phyloP scores from a whole-genome alignment of 495 filamentous ascomycete species.

The Aspergillus egyptiacus region DNA sequence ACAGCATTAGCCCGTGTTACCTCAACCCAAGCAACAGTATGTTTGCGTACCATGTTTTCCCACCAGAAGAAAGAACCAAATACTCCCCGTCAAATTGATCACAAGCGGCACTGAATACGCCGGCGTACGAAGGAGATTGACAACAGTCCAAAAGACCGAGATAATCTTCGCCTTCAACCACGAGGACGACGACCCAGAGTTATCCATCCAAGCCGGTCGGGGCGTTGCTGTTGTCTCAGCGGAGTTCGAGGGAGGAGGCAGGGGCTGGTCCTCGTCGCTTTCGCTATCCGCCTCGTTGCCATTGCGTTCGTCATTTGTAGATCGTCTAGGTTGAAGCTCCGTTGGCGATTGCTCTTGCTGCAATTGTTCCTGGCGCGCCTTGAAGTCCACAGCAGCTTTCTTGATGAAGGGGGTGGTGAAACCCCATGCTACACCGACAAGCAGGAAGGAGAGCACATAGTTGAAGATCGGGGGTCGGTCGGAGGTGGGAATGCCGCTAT shows the following conservation, averaged over 20 bases:
- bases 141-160: constrained; percentile 60
- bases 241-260: constrained; percentile 2
- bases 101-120: constrained; percentile 80
- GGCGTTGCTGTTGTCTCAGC: constrained; percentile 4
- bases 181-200: constrained; percentile 12
- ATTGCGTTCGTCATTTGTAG: not conserved
- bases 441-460: constrained; percentile 80
- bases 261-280: constrained; percentile 21
- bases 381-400: constrained; percentile 53
- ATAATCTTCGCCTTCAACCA: constrained; percentile 52
- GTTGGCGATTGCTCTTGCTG: too few relatives aligned
- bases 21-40: not conserved
- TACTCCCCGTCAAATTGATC: constrained; percentile 85
- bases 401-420: constrained; percentile 56
- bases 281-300: not conserved
- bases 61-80: constrained; percentile 97
- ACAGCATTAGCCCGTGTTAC: not conserved
- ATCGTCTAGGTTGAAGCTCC: constrained; percentile 13
- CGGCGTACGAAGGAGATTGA: constrained; percentile 73
- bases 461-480: constrained; percentile 58
- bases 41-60: constrained; percentile 72
- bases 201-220: constrained; percentile 23
- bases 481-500: not conserved
- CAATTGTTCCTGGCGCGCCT: constrained; percentile 40
- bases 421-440: constrained; percentile 86